Evolutionary conservation across 108 stramenopile genomes (phyloP), one percentile per base, ranked within the genome.

Genomic region (Cylindrotheca closterium): DNA sequence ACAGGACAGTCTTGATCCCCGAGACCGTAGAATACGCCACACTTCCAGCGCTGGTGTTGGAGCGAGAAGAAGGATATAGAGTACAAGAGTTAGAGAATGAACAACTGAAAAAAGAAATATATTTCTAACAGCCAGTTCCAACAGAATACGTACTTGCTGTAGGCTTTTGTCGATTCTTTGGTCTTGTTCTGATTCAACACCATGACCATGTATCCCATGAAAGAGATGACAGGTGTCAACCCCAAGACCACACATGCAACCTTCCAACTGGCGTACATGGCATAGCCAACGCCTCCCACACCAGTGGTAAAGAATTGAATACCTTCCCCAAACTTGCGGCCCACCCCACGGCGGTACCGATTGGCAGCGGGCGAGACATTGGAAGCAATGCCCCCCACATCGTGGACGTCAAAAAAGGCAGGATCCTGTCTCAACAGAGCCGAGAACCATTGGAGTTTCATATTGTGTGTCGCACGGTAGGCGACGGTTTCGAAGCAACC

Each of bases 281-380:
- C 80, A 61, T 77, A 87, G 4, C 46, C 75, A 27, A 87, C 47
- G 0, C 89, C 89, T 2, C 84, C 86, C 5, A 91, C 30, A 30
- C 75, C 71, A 1, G 78, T 82, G 0, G 80, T 84, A 8, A 67
- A 62, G 47, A 87, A 91, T 56, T 91, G 86, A 7, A 91, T 68
- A 0, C 89, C 89, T 48, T 91, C 84, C 0, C 89, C 82, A 49
- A 87, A 73, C 50, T 91, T 83, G 0, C 80, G 64, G 19, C 89
- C 86, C n/a, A 83, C 21, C 3, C 85, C 85, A 0, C 83, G 60
- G 17, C 79, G 79, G 45, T 66, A 77, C 29, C 64, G 63, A 32
- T 55, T 68, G 26, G 71, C 48, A 4, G 52, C 22, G 1, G 75
- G 63, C 4, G 34, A 52, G 15, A 81, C 24, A 0, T n/a, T 23